These are phyloP conservation scores for Mercurialis annua DNA, from an alignment of 345 rosid genomes.

Conservation along the genomic window DNA sequence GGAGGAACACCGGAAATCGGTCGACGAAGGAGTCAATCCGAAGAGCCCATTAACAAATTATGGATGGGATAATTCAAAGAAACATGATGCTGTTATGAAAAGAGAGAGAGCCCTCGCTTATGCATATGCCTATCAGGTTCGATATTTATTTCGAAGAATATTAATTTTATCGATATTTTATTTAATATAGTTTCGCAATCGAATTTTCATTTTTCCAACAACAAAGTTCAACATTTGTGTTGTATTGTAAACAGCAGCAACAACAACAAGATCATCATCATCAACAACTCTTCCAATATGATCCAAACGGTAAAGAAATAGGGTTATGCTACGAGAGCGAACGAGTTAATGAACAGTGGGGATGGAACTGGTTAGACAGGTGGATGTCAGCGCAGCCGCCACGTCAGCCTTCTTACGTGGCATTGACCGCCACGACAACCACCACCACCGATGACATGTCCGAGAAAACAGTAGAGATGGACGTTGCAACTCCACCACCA, in stretches of 20 bases:
- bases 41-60: conserved; percentile 36
- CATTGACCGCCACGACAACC: conserved; percentile 50
- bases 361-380: conserved; percentile 91
- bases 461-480: conserved; percentile 85
- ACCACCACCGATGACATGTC: conserved; percentile 59
- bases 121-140: conserved; percentile 82
- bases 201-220: not conserved
- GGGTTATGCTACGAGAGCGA: conserved; percentile 40
- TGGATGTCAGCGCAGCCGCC: conserved; percentile 91
- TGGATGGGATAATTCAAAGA: conserved; percentile 45
- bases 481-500: conserved; percentile 38
- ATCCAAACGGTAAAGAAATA: conserved; percentile 30
- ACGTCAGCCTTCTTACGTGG: conserved; percentile 47
- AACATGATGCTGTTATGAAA: conserved; percentile 56
- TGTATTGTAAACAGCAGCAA: conserved; percentile 3
- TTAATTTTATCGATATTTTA: no score
- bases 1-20: conserved; percentile 10
- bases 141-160: not conserved
- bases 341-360: conserved; percentile 60
- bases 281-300: conserved; percentile 28
- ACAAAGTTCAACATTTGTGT: no score
- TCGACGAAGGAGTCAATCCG: not conserved
- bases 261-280: conserved; percentile 35
- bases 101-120: conserved; percentile 94
- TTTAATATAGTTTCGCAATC: not conserved